Base-by-base conservation (phyloP, 208 protist species). In the Kentomonas sorsogonicus region DNA sequence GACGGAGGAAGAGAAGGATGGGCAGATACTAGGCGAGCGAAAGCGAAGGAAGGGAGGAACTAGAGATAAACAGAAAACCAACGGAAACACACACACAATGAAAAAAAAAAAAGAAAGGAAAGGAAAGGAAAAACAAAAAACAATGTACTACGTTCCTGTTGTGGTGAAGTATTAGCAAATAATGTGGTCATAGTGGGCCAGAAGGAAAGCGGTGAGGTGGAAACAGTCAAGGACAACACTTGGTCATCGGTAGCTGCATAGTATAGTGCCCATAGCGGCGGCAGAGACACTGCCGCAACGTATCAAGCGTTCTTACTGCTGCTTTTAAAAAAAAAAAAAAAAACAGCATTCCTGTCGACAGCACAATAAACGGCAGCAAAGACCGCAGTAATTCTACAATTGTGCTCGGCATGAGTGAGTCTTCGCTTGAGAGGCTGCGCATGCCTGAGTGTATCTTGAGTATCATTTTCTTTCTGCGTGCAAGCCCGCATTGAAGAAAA, bases 111-210 rank as follows among this genome's bases (percentile, higher is more conserved):
- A 52, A 22, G 20, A 18, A 46, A 30, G 60, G 54, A 51, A 39
- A 52, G 27, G 25, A 46, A 47, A 48, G 41, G 27, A 46, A 48
- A 56, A 6, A 56, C 26, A 58, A 58, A 66, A 30, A 62, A 23
- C 18, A 53, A 7, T 16, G 20, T 6, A 6, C 4, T 20, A 56
- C 16, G 7, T n/a, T 31, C 46, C 11, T 34, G 46, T 34, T 33
- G 20, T 22, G n/a, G n/a, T n/a, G 5, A 15, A 15, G 22, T 31
- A 33, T 53, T 20, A 26, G n/a, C 22, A 16, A 39, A 18, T 27
- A 53, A 53, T 41, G 34, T 3, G 38, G 23, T 43, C 44, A 31
- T 33, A n/a, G 43, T 46, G 16, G 34, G 15, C 23, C 53, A 26
- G 41, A 25, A 44, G 13, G 26, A 60, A 53, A 44, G n/a, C 11